These are phyloP conservation scores for Tolypocladium ophioglossoides DNA, from an alignment of 2,329 filamentous ascomycete species.

Conservation along the genomic window DNA sequence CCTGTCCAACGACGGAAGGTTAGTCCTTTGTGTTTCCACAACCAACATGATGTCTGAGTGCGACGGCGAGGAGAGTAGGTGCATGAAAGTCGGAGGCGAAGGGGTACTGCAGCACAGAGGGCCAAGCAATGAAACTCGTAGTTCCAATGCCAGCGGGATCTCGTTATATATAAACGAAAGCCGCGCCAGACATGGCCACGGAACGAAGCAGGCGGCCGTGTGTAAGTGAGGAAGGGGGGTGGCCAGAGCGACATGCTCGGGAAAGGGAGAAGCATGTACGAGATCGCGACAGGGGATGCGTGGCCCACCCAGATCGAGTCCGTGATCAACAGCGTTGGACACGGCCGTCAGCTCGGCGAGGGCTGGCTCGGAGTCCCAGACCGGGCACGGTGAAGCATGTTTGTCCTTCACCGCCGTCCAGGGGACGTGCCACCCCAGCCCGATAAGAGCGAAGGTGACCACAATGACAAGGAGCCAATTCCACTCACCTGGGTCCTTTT, in stretches of 20 bases:
- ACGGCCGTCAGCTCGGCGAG: neutral
- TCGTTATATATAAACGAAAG: neutral
- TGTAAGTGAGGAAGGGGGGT: neutral
- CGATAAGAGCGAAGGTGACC: neutral
- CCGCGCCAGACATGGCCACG: neutral
- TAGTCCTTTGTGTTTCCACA: conserved; percentile 27
- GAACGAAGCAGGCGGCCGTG: neutral
- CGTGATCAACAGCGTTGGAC: neutral
- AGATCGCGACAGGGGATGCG: neutral
- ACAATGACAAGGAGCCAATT: neutral
- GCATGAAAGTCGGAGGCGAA: neutral
- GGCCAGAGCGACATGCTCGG: neutral
- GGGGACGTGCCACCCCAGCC: neutral
- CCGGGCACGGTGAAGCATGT: neutral
- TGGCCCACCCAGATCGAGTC: neutral
- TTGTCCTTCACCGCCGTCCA: neutral
- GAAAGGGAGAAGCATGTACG: neutral
- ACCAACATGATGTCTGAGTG: conserved; percentile 22
- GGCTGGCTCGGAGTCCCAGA: neutral
- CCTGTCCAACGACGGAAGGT: conserved; percentile 27
- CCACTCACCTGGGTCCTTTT: neutral
- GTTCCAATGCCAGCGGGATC: neutral
- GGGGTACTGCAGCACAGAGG: neutral
- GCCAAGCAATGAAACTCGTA: neutral
- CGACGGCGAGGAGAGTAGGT: neutral